Evolutionary conservation across 1,139 yeast species (phyloP).

Genomic region (Magnusiomyces clavatus): DNA sequence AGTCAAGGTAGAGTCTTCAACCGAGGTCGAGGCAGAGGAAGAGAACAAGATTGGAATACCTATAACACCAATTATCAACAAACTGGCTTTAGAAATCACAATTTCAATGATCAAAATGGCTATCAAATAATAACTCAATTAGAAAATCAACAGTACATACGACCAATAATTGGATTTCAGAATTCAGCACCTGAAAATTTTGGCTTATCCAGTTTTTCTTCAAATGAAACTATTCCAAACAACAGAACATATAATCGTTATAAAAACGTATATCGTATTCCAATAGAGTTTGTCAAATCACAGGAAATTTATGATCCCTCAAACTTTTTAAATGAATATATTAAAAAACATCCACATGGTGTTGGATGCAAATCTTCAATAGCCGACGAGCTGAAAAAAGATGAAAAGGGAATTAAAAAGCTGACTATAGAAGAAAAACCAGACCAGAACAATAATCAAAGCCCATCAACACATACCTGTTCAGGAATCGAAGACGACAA

Average conservation of each 20-base stretch:
- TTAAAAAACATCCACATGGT: background rate
- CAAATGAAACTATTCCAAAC: no score
- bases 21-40: background rate
- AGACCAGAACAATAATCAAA: background rate
- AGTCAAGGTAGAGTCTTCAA: background rate
- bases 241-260: background rate
- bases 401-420: background rate
- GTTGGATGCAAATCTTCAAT: background rate
- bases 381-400: background rate
- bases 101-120: no score
- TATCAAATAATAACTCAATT: no score
- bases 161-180: no score
- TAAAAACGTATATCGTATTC: background rate
- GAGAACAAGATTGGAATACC: background rate
- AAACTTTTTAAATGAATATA: background rate
- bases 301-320: constrained; percentile 1
- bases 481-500: background rate
- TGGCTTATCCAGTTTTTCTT: no score
- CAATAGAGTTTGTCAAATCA: constrained; percentile 1
- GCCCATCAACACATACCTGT: background rate
- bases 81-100: no score
- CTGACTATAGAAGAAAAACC: background rate
- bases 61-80: no score
- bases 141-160: no score
- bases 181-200: no score